Base-by-base conservation (phyloP, 139 green algal genomes). In the Chlorella sp. region DNA sequence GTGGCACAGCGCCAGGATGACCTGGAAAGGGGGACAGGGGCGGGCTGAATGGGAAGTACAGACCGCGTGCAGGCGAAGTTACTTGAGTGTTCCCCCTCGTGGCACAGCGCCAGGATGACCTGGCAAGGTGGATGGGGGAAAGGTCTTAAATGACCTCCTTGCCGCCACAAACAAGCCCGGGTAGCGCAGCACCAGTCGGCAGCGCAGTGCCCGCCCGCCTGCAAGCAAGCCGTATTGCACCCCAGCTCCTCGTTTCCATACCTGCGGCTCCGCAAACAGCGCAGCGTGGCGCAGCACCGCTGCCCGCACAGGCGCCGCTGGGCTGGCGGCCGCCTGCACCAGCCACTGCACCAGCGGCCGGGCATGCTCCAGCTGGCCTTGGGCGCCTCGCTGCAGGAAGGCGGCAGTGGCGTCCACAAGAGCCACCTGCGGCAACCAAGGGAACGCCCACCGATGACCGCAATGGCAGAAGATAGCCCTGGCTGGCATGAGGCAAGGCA, bases 1-100 rank as follows among this genome's bases (percentile, higher is more conserved):
- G 26, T 88, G 79, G 79, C 83, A 83, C 69, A 85, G 70, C 22
- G 84, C 60, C 72, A 88, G 76, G 34, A 88, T 56, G 43, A 84
- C 43, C n/a, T 77, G 72, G 40, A 20, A 58, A 26, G 51, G 51
- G 13, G 24, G 46, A 11, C 46, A 54, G 46, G 7, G 19, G 54
- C 1, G 22, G 3, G 22, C 22, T 1, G 68, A 3, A 34, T 11
- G 36, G 11, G n/a, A 13, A 8, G 67, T 17, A 22, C 14, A 40
- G 28, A 30, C 5, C 24, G 62, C 62, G 28, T 1, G 30, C 38
- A 28, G 62, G 38, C 38, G 24, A 13, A 3, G 46, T 54, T 7
- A 11, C 7, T 17, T 54, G 46, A 7, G 7, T 7, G 7, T 7
- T 7, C 46, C 11, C 11, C 46, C 11, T 54, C 46, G 46, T 54